Evolutionary conservation across 2,329 filamentous ascomycete species (phyloP).

Genomic region (Penicillium sp.): DNA sequence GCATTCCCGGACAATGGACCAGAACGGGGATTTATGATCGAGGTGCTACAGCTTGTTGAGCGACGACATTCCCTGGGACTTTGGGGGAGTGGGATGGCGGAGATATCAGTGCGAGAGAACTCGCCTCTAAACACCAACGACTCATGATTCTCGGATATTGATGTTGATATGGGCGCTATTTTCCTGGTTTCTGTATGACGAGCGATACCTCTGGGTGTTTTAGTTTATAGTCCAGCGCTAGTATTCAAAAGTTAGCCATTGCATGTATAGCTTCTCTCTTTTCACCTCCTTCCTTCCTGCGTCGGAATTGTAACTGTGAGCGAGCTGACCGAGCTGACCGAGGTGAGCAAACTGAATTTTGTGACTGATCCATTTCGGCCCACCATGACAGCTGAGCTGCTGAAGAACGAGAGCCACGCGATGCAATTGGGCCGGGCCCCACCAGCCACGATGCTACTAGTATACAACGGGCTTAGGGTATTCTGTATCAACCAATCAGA

Average conservation of each 20-base stretch:
- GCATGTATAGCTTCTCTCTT: background rate
- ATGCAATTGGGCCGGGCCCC: background rate
- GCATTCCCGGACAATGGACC: slow-evolving; percentile 37
- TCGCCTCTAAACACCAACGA: slow-evolving; percentile 25
- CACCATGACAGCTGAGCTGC: background rate
- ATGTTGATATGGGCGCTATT: background rate
- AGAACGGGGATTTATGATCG: slow-evolving; percentile 37
- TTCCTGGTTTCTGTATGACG: background rate
- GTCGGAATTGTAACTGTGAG: too few relatives aligned
- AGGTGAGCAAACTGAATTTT: background rate
- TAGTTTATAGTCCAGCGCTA: background rate
- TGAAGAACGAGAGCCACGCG: background rate
- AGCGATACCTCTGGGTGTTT: background rate
- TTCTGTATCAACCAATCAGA: slow-evolving; percentile 19
- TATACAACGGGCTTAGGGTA: background rate
- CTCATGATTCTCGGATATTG: background rate
- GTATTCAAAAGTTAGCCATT: slow-evolving; percentile 1
- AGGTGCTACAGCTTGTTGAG: slow-evolving; percentile 40
- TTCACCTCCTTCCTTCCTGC: background rate
- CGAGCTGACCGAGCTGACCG: too few relatives aligned
- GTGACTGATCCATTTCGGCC: background rate
- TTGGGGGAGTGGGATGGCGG: slow-evolving; percentile 42
- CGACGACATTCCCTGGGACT: slow-evolving; percentile 39
- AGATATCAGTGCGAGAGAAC: slow-evolving; percentile 34
- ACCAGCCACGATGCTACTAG: background rate